Percentiles rank a stretch among this genome's conserved stretches.
These are phyloP conservation scores for Eutypella sp. DNA, from an alignment of 2,329 filamentous ascomycete genomes.

Conservation along the genomic window DNA sequence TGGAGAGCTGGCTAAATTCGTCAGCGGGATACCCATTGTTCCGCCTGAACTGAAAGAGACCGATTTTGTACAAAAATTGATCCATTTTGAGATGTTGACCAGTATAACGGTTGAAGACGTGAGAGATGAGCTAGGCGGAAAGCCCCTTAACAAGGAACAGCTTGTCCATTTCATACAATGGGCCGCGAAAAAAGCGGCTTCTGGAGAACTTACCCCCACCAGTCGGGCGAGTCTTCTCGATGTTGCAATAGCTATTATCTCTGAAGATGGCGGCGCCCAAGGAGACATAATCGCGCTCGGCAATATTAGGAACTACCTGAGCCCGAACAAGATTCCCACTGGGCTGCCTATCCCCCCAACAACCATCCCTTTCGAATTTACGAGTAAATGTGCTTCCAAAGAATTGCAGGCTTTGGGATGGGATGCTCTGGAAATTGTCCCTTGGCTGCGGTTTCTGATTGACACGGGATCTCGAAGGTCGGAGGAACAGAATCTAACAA, in stretches of 20 bases:
- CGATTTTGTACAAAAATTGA: conserved; percentile 75
- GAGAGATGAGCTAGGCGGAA: conserved; percentile 73
- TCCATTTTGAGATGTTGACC: conserved; percentile 80
- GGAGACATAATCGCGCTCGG: conserved; percentile 74
- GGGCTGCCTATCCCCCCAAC: conserved; percentile 73
- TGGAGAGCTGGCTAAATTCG: conserved; percentile 63
- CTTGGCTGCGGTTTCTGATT: conserved; percentile 82
- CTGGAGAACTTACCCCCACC: conserved; percentile 65
- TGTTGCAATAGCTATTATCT: conserved; percentile 70
- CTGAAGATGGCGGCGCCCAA: conserved; percentile 50
- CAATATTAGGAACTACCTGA: conserved; percentile 70
- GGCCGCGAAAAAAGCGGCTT: conserved; percentile 67
- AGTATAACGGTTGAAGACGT: conserved; percentile 86
- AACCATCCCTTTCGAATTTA: conserved; percentile 82
- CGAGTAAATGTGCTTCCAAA: conserved; percentile 58
- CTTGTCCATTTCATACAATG: conserved; percentile 80
- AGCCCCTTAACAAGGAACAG: conserved; percentile 74
- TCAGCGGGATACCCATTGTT: conserved; percentile 83
- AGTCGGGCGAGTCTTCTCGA: conserved; percentile 69
- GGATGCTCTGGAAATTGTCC: conserved; percentile 76
- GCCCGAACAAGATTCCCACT: conserved; percentile 72
- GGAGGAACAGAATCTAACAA: conserved; percentile 64
- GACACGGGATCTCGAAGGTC: conserved; percentile 56
- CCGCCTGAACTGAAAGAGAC: conserved; percentile 68
- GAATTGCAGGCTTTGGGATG: conserved; percentile 81